Evolutionary conservation across 345 rosid genomes (phyloP), one percentile per base, ranked within the genome.

Genomic region (Laguncularia racemosa): DNA sequence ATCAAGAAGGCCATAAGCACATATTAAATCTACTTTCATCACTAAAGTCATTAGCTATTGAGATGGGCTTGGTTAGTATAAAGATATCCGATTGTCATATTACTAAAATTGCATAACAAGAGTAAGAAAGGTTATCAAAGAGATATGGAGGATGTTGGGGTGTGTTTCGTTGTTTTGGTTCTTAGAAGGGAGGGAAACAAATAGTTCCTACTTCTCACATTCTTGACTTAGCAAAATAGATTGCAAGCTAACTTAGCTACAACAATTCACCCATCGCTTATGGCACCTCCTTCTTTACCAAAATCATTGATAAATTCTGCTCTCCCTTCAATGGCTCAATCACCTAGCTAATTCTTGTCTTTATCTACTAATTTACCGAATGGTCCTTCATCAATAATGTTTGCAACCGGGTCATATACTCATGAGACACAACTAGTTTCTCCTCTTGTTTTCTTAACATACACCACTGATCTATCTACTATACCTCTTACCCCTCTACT

Each of bases 91-190:
- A n/a, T n/a, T n/a, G n/a, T n/a, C n/a, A n/a, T n/a, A n/a, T n/a
- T n/a, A n/a, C n/a, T n/a, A n/a, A n/a, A n/a, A n/a, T n/a, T n/a
- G n/a, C n/a, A n/a, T n/a, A n/a, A n/a, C n/a, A n/a, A n/a, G n/a
- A n/a, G n/a, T n/a, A n/a, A n/a, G n/a, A n/a, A n/a, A n/a, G n/a
- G n/a, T n/a, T n/a, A n/a, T 72, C 74, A 70, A 88, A 84, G 80
- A 66, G 91, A 73, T 91, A 95, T 89, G 88, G 84, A 55, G 95
- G 89, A 51, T 91, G 97, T 66, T 88, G 69, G 70, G 88, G 85
- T 50, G 84, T 81, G 11, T 70, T 88, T 48, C 78, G 89, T 48
- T 91, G 98, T 73, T 91, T 91, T 45, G 75, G 89, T 59, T 19
- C 77, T 2, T 85, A 88, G 53, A 88, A 88, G 68, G 84, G 95